Base-by-base conservation (phyloP, 23 red algal species). In the Gracilaria gracilis region DNA sequence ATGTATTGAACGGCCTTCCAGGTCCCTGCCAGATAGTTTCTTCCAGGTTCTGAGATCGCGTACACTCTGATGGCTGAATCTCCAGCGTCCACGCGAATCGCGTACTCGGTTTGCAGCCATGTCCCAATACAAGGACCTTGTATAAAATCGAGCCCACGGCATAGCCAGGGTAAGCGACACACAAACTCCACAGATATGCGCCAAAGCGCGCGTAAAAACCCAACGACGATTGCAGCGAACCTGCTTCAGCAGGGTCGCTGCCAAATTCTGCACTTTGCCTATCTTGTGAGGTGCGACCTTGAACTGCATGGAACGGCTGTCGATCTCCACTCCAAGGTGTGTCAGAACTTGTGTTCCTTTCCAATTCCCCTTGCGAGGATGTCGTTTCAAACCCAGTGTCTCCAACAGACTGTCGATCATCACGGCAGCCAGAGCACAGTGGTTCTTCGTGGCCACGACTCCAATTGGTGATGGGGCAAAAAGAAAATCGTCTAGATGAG, bases 131-230 rank as follows among this genome's bases (percentile, higher is more conserved):
- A 55, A 23, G 8, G 73, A n/a, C 19, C 89, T 29, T 1, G 89
- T 77, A 40, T 84, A 83, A 79, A 92, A 75, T 1, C 89, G 78
- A 17, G 76, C 78, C 61, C 62, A 79, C 11, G 78, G 79, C 64
- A 92, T 44, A 11, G 79, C 61, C 31, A 92, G 21, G 4, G 62
- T 20, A 0, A 92, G 42, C 19, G 61, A 92, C 12, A 92, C 79
- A 47, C 79, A 75, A 9, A 78, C 64, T 16, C 89, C 61, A 23
- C 80, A 92, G 65, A 92, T 78, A 24, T 67, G 38, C 23, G 27
- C 17, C 9, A 90, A 0, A 0, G 11, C 35, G 21, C 8, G 11
- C 0, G 46, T 1, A 7, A 19, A 37, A 1, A 89, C 85, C 49
- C 17, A 66, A 1, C 85, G 57, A 13, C 48, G 40, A 15, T 40